A percentile compares a stretch with the other conserved stretches of the same genome.
Evolutionary conservation across 2,329 filamentous ascomycete species (phyloP).

Genomic region (Phaeosphaeria sp.): DNA sequence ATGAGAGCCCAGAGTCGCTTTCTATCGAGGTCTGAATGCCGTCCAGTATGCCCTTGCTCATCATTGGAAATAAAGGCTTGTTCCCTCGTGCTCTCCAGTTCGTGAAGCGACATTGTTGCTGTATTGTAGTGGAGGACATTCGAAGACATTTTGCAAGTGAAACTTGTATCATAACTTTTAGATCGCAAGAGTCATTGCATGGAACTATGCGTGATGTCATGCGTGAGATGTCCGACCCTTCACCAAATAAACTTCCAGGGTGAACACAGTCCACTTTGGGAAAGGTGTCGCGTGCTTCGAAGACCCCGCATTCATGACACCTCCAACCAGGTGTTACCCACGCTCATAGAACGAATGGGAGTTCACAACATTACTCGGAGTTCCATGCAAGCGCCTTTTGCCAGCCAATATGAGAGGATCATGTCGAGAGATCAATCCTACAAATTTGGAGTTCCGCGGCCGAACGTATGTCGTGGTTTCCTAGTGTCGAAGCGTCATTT

Average conservation of each 20-base stretch:
- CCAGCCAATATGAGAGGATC: neutral
- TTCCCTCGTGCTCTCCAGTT: neutral
- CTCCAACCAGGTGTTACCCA: neutral
- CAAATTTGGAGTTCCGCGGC: neutral
- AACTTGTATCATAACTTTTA: neutral
- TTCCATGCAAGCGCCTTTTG: neutral
- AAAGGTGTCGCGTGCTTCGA: neutral
- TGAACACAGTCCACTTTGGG: neutral
- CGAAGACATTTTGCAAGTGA: neutral
- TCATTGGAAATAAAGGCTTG: neutral
- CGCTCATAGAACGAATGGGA: neutral
- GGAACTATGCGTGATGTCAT: neutral
- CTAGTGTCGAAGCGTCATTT: too few relatives aligned
- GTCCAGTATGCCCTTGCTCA: neutral
- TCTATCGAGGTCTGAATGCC: conserved; percentile 12
- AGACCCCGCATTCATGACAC: neutral
- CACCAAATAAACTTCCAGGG: neutral
- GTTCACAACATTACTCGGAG: neutral
- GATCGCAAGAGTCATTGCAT: neutral
- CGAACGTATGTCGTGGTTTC: too few relatives aligned
- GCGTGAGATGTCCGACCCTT: neutral
- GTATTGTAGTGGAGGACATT: too few relatives aligned
- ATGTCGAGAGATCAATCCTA: neutral
- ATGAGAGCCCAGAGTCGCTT: conserved; percentile 45
- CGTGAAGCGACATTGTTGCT: neutral